These are phyloP conservation scores for Inga laurina DNA, from an alignment of 306 rosid genomes.

Conservation along the genomic window DNA sequence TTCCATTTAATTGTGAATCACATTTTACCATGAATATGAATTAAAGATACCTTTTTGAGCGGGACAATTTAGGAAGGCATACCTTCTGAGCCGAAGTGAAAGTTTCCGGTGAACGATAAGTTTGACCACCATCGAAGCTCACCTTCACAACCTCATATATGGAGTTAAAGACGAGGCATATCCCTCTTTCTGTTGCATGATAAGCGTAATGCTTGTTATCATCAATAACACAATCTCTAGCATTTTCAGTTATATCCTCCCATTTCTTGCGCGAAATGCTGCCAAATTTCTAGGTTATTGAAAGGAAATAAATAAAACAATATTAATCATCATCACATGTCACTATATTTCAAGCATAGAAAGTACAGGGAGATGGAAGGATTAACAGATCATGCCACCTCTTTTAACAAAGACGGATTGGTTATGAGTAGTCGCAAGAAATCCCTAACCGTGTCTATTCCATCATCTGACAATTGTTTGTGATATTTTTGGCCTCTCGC, in stretches of 20 bases:
- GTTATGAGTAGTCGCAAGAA: constrained; percentile 30
- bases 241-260: constrained; percentile 44
- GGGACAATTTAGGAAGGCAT: not conserved
- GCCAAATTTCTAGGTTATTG: constrained; percentile 39
- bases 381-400: constrained; percentile 24
- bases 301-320: not conserved
- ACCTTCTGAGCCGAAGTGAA: not conserved
- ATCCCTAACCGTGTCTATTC: constrained; percentile 37
- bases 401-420: constrained; percentile 16
- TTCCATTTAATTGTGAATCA: not conserved
- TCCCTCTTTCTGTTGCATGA: not conserved
- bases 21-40: not conserved
- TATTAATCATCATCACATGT: not conserved
- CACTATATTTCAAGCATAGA: not conserved
- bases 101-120: not conserved
- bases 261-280: constrained; percentile 20
- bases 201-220: not conserved
- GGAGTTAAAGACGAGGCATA: not conserved
- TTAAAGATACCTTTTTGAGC: not conserved
- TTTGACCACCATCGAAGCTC: not conserved
- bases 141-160: constrained; percentile 1
- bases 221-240: constrained; percentile 22
- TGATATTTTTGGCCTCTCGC: constrained; percentile 23
- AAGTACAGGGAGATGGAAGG: not conserved
- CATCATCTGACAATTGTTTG: not conserved